Evolutionary conservation across 2,329 filamentous ascomycete genomes (phyloP).

Genomic region (Chrysosporium keratinophilum): DNA sequence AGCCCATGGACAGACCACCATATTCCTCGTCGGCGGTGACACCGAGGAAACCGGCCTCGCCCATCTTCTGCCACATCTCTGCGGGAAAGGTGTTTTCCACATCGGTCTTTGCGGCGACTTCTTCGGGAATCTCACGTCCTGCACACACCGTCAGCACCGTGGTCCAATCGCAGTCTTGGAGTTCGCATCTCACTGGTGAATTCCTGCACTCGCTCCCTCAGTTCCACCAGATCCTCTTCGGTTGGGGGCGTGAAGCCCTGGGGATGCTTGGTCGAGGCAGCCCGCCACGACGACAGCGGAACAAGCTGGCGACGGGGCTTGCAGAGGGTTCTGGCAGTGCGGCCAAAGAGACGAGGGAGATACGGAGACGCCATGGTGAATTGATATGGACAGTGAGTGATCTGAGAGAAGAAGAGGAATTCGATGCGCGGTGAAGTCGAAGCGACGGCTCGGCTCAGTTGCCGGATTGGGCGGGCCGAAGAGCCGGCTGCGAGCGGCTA

Average conservation of each 20-base stretch:
- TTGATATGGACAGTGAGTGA: neutral
- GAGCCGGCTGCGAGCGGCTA: slow-evolving; percentile 10
- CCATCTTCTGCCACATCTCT: slow-evolving; percentile 88
- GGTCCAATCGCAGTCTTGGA: neutral
- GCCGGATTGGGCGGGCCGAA: neutral
- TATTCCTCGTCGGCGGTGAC: slow-evolving; percentile 90
- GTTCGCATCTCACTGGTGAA: slow-evolving; percentile 51
- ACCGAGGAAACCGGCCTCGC: slow-evolving; percentile 80
- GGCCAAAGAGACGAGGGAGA: slow-evolving; percentile 28
- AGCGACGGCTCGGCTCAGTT: slow-evolving; percentile 1
- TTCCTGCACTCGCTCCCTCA: slow-evolving; percentile 75
- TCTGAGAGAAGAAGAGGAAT: neutral
- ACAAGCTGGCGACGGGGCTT: slow-evolving; percentile 21
- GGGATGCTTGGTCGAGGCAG: slow-evolving; percentile 59
- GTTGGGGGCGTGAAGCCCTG: slow-evolving; percentile 56
- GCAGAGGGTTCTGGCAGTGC: slow-evolving; percentile 23
- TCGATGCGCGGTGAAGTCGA: neutral
- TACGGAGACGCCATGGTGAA: slow-evolving; percentile 26
- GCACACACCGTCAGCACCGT: neutral
- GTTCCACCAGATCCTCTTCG: slow-evolving; percentile 62
- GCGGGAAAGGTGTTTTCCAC: slow-evolving; percentile 75
- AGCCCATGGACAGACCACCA: slow-evolving; percentile 82
- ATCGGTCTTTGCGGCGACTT: slow-evolving; percentile 75
- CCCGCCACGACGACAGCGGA: slow-evolving; percentile 25
- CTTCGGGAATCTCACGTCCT: slow-evolving; percentile 74